phyloP scores from a whole-genome alignment of 169 alveolate species.

The Plasmodium chabaudi region DNA sequence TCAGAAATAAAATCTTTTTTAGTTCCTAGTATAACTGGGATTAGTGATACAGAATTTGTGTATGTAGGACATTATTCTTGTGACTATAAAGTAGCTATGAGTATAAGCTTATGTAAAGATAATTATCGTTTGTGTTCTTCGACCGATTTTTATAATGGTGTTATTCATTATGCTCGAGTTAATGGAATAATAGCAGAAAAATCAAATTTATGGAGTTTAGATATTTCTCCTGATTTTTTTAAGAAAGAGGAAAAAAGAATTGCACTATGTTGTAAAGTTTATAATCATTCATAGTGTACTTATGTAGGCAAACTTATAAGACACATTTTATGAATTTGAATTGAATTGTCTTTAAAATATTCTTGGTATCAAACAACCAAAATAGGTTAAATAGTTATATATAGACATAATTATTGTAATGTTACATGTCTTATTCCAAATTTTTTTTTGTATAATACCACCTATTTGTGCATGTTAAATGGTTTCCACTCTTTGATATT shows the following conservation, averaged over 20 bases:
- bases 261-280: conserved; percentile 49
- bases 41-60: conserved; percentile 40
- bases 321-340: too few species aligned
- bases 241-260: conserved; percentile 45
- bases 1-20: conserved; percentile 62
- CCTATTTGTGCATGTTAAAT: too few species aligned
- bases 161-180: conserved; percentile 83
- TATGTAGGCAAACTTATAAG: not conserved
- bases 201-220: conserved; percentile 82
- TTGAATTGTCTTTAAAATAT: too few species aligned
- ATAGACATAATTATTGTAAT: too few species aligned
- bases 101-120: conserved; percentile 78
- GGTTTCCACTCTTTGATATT: too few species aligned
- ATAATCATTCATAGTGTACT: not conserved
- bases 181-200: conserved; percentile 83
- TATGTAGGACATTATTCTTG: conserved; percentile 80
- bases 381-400: too few species aligned
- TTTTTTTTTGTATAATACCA: too few species aligned
- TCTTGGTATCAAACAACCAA: too few species aligned
- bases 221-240: conserved; percentile 22
- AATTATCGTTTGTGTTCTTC: conserved; percentile 81
- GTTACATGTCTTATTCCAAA: too few species aligned
- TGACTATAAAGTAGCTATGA: conserved; percentile 73
- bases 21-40: conserved; percentile 39
- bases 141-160: conserved; percentile 81